Evolutionary conservation across 257 asterid species (phyloP).

Genomic region (Penstemon newberryi): DNA sequence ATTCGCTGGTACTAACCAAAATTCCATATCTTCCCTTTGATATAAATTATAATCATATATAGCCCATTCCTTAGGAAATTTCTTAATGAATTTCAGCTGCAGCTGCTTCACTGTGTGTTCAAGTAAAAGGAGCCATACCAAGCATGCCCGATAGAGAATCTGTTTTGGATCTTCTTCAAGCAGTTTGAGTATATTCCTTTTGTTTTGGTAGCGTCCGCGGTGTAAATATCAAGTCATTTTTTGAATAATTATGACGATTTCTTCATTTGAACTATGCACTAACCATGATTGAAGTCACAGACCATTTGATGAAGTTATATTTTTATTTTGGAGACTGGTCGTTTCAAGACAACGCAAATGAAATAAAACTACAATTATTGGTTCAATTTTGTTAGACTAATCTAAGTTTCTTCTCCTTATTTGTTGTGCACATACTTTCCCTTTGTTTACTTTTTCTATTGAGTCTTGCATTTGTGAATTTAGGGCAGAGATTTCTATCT

Average conservation of each 20-base stretch:
- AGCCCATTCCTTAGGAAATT: conserved; percentile 22
- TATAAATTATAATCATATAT: too few species aligned
- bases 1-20: conserved; percentile 68
- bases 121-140: conserved; percentile 97
- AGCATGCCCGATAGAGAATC: conserved; percentile 88
- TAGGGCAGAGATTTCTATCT: not conserved
- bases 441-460: too few species aligned
- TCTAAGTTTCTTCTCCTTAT: too few species aligned
- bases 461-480: not conserved
- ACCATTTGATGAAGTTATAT: not conserved
- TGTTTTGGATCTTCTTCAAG: conserved; percentile 69
- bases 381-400: too few species aligned
- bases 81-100: conserved; percentile 60
- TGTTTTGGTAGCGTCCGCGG: conserved; percentile 7
- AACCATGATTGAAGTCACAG: not conserved
- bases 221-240: conserved; percentile 41
- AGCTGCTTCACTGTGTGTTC: conserved; percentile 95
- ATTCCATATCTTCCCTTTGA: not conserved
- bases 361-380: not conserved
- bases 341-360: not conserved
- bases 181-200: conserved; percentile 40
- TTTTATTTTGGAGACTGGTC: conserved; percentile 4
- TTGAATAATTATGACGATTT: not conserved
- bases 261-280: not conserved
- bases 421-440: too few species aligned